Evolutionary conservation across 495 filamentous ascomycete genomes (phyloP).

Genomic region (Haplographium delicatum): DNA sequence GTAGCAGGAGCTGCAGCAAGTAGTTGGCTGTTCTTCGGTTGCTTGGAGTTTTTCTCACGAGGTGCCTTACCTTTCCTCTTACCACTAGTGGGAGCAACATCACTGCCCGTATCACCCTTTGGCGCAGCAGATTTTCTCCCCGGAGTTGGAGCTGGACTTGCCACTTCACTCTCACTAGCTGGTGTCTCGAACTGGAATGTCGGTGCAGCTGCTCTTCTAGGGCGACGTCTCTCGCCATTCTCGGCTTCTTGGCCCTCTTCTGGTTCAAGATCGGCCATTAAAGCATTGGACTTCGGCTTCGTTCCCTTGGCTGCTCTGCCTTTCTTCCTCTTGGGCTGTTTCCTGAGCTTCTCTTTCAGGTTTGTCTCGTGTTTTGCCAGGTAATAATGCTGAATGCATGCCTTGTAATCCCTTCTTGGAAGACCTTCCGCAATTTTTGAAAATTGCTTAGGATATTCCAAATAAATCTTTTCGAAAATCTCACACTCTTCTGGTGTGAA

Average conservation of each 20-base stretch:
- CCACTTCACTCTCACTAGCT: constrained; percentile 49
- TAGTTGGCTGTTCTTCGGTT: constrained; percentile 32
- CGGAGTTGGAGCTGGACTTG: constrained; percentile 35
- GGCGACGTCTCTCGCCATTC: constrained; percentile 43
- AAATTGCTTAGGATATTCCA: constrained; percentile 85
- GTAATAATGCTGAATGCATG: constrained; percentile 95
- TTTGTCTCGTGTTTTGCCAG: constrained; percentile 81
- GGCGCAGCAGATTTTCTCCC: constrained; percentile 22
- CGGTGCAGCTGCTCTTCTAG: constrained; percentile 49
- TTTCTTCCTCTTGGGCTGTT: constrained; percentile 59
- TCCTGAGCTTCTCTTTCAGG: constrained; percentile 80
- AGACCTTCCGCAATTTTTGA: constrained; percentile 76
- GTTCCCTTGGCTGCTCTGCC: constrained; percentile 38
- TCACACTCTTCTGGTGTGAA: constrained; percentile 77
- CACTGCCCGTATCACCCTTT: constrained; percentile 19
- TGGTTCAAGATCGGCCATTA: constrained; percentile 65
- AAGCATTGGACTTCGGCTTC: constrained; percentile 66
- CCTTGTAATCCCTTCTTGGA: constrained; percentile 66
- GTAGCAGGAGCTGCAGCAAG: constrained; percentile 26
- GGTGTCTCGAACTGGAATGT: constrained; percentile 42
- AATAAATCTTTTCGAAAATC: constrained; percentile 72
- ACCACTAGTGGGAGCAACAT: constrained; percentile 24
- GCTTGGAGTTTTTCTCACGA: constrained; percentile 24
- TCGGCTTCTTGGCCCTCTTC: constrained; percentile 48
- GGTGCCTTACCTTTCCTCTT: constrained; percentile 25